Percentiles rank a stretch among this genome's conserved stretches.
Evolutionary conservation across 192 early-diverging fungal species (phyloP).

Genomic region (Entomortierella beljakovae): DNA sequence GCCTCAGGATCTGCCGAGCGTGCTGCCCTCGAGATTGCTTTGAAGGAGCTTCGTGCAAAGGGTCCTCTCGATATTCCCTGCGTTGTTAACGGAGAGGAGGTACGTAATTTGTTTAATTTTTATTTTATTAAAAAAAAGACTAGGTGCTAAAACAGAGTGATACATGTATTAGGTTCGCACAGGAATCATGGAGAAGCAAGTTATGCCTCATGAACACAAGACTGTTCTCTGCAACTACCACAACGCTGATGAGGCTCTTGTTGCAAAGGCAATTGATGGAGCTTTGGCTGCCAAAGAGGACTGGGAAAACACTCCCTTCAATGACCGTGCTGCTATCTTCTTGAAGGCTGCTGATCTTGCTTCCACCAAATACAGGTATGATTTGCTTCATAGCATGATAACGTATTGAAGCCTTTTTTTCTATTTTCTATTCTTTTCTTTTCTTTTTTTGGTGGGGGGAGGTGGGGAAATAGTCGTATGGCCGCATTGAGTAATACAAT

Average conservation of each 20-base stretch:
- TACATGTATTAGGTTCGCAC: conserved; percentile 58
- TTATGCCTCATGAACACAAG: conserved; percentile 86
- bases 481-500: background rate
- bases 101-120: conserved; percentile 38
- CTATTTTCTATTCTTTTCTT: conserved; percentile 9
- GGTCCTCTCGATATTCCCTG: conserved; percentile 82
- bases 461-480: background rate
- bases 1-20: conserved; percentile 81
- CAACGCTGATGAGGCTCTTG: conserved; percentile 78
- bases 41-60: conserved; percentile 77
- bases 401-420: background rate
- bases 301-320: conserved; percentile 95
- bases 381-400: background rate
- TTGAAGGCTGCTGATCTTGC: conserved; percentile 97
- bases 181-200: conserved; percentile 76
- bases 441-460: background rate
- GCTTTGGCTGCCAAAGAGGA: conserved; percentile 84
- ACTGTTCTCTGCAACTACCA: conserved; percentile 85
- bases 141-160: background rate
- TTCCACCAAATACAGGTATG: conserved; percentile 88
- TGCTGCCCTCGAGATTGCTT: conserved; percentile 76
- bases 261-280: conserved; percentile 87
- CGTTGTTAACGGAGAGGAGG: conserved; percentile 89
- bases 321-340: conserved; percentile 95
- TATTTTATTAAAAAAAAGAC: background rate